Evolutionary conservation across 768 basidiomycete species (phyloP).

Genomic region (Agrocybe praecox): DNA sequence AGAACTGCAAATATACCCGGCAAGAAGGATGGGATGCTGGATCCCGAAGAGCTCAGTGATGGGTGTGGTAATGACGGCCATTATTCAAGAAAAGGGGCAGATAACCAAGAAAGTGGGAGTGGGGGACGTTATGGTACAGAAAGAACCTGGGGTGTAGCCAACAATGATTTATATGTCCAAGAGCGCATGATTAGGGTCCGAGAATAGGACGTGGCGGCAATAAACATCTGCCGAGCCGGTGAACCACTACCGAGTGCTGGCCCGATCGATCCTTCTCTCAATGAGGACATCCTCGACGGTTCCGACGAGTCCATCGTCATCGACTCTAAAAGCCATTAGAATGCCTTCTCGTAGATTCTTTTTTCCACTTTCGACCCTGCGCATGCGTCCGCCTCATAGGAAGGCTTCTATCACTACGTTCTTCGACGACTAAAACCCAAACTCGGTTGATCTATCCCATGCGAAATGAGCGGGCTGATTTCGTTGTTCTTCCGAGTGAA

Average conservation of each 20-base stretch:
- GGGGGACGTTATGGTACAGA: slow-evolving; percentile 5
- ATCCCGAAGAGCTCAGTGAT: slow-evolving; percentile 88
- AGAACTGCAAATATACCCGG: slow-evolving; percentile 45
- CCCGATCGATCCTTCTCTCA: not conserved
- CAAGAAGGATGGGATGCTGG: slow-evolving; percentile 85
- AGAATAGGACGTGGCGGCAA: not conserved
- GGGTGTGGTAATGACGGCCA: slow-evolving; percentile 78
- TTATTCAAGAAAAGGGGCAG: slow-evolving; percentile 22
- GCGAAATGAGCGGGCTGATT: too few species aligned
- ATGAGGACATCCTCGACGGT: not conserved
- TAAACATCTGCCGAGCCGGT: not conserved
- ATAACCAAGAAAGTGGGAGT: slow-evolving; percentile 2
- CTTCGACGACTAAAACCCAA: too few species aligned
- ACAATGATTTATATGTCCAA: slow-evolving; percentile 14
- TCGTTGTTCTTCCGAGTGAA: too few species aligned
- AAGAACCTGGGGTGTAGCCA: slow-evolving; percentile 1
- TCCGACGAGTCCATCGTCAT: not conserved
- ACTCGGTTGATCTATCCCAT: too few species aligned
- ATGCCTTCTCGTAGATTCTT: too few species aligned
- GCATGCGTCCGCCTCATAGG: too few species aligned
- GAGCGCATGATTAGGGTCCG: slow-evolving; percentile 7
- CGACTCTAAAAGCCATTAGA: too few species aligned
- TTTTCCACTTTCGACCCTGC: too few species aligned
- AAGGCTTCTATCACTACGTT: too few species aligned
- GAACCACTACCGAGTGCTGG: not conserved